Percentiles rank a stretch among this genome's conserved stretches.
These are phyloP conservation scores for Exophiala aquamarina DNA, from an alignment of 2,329 filamentous ascomycete species.

Conservation along the genomic window DNA sequence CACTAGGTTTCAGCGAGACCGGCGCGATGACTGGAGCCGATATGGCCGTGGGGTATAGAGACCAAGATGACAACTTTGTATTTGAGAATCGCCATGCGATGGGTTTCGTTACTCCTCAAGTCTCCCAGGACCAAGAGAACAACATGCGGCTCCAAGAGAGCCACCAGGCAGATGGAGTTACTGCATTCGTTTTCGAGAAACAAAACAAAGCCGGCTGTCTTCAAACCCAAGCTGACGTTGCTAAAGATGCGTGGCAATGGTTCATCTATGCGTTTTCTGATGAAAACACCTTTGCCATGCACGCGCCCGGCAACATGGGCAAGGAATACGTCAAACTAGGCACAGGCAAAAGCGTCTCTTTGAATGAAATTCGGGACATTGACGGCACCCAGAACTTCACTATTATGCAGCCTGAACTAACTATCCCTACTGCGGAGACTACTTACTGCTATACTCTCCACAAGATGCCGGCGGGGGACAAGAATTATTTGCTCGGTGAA, in stretches of 20 bases:
- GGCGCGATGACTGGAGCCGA: conserved; percentile 8
- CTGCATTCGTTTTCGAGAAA: conserved; percentile 12
- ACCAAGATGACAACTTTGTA: conserved; percentile 7
- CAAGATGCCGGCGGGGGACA: conserved; percentile 5
- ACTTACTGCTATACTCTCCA: conserved; percentile 10
- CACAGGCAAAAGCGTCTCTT: conserved; percentile 7
- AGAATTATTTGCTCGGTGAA: conserved; percentile 9
- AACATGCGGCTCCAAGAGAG: conserved; percentile 9
- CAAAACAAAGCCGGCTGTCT: conserved; percentile 10
- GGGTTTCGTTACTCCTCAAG: conserved; percentile 7
- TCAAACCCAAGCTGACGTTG: conserved; percentile 6
- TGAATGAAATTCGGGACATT: conserved; percentile 5
- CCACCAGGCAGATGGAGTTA: conserved; percentile 8
- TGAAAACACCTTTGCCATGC: conserved; percentile 10
- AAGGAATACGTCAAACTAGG: conserved; percentile 12
- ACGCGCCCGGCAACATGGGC: conserved; percentile 7
- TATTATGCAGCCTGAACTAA: conserved; percentile 5
- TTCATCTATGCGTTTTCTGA: conserved; percentile 11
- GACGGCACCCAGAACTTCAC: conserved; percentile 6
- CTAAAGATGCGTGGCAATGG: conserved; percentile 8
- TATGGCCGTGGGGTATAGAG: conserved; percentile 9
- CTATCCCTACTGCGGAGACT: conserved; percentile 8
- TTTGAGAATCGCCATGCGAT: conserved; percentile 10
- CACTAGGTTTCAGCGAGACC: conserved; percentile 11
- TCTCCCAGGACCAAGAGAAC: conserved; percentile 8